Base-by-base conservation (phyloP, 768 basidiomycete genomes). In the Mycena haematopus region DNA sequence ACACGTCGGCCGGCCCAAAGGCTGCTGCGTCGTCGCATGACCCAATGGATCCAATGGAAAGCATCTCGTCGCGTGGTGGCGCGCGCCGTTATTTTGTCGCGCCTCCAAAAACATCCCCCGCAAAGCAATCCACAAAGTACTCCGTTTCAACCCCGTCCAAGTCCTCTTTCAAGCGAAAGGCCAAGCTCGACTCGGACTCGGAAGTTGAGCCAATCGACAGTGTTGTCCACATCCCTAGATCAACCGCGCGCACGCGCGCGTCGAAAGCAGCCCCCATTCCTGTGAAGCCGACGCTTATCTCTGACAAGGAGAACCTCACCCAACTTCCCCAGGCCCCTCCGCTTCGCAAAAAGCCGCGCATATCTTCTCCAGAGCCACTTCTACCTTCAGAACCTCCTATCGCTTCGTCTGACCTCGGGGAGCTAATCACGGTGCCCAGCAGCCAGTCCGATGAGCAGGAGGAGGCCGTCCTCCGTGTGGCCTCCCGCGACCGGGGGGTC, bases 361-460 rank as follows among this genome's bases (percentile, higher is more conserved):
- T 78, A 27, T 76, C 76, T 1, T 68, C 78, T 24, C 75, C 79
- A 8, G 66, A 70, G 29, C 70, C 68, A 1, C 58, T 44, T 35
- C 29, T 55, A 1, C 52, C 52, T 17, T 56, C 56, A 14, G 40
- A 60, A 27, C 63, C 69, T 49, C 73, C 65, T 54, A 55, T 31
- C 44, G 59, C 58, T 50, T 50, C 61, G 31, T 65, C 62, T 58
- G 70, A 72, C 54, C 60, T 64, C 45, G 70, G 71, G 25, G 75
- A 79, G 31, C 69, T 84, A 21, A 45, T 45, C 44, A 45, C 44
- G 10, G 77, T 89, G 9, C 86, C 84, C 22, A 89, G 86, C 50
- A 90, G 88, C 66, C 85, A 88, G 71, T 88, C 87, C 51, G 86
- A 88, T 64, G 89, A 89, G 70, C 61, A 62, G 52, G 76, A 80